Conservation (phyloP, 306 rosid genomes). For the Begonia loranthoides region DNA sequence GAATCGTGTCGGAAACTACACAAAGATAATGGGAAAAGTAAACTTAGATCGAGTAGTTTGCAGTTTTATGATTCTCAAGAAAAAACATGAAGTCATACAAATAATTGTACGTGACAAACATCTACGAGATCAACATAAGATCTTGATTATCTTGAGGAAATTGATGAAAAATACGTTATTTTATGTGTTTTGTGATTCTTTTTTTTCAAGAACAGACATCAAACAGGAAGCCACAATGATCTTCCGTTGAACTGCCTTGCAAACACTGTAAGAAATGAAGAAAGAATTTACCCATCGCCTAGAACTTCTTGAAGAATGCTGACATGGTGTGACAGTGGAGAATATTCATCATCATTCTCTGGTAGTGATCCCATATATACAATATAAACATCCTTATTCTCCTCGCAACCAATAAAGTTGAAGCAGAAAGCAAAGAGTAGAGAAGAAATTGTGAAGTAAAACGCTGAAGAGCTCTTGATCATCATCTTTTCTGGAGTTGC, state of each 20-base stretch:
- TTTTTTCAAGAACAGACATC: no score
- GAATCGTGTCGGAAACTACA: not conserved
- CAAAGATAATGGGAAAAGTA: not conserved
- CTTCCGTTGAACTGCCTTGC: no score
- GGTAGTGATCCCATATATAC: not conserved
- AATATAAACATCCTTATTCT: not conserved
- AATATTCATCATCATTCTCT: not conserved
- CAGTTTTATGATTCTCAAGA: no score
- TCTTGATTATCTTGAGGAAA: no score
- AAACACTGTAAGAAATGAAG: no score
- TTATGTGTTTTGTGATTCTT: no score
- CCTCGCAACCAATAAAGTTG: not conserved
- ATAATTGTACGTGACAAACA: no score
- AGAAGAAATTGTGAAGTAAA: not conserved
- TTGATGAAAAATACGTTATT: no score
- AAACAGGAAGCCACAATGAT: no score
- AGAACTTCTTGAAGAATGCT: not conserved
- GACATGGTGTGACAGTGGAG: not conserved
- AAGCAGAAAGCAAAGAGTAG: not conserved
- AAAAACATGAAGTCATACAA: no score
- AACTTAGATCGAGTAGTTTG: no score
- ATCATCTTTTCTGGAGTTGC: not conserved
- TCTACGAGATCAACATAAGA: no score
- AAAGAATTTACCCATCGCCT: not conserved
- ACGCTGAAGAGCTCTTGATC: not conserved